Conservation (phyloP, 2,329 filamentous ascomycete genomes). For the Microdochium trichocladiopsis region DNA sequence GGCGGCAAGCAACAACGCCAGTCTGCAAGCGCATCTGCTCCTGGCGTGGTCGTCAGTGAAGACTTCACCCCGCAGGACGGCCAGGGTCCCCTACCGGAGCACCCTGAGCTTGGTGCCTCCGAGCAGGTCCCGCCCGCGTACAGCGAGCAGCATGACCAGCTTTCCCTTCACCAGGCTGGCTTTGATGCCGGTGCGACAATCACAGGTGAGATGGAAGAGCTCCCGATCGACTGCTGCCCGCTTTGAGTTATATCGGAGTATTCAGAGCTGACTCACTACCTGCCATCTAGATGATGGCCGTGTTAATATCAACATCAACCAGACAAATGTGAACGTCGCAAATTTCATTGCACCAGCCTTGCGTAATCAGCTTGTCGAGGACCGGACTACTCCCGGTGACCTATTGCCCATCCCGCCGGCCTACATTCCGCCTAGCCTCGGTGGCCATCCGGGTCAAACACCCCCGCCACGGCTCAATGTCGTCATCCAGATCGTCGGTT, state of each 20-base stretch:
- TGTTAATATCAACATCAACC: constrained; percentile 73
- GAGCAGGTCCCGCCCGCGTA: constrained; percentile 48
- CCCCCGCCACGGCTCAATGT: constrained; percentile 36
- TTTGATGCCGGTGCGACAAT: constrained; percentile 56
- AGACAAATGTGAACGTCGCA: constrained; percentile 58
- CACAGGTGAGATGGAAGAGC: constrained; percentile 31
- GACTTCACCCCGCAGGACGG: constrained; percentile 19
- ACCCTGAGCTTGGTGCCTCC: constrained; percentile 31
- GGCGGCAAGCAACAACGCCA: background rate
- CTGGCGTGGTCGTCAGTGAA: constrained; percentile 26
- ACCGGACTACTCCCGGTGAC: constrained; percentile 22
- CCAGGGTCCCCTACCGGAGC: constrained; percentile 15
- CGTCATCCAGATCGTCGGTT: constrained; percentile 47
- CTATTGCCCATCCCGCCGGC: constrained; percentile 48
- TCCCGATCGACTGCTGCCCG: background rate
- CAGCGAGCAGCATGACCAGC: constrained; percentile 45
- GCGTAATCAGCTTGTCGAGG: constrained; percentile 44
- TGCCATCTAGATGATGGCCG: constrained; percentile 60
- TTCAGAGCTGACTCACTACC: constrained; percentile 5
- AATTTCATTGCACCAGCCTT: constrained; percentile 61
- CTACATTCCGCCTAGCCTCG: constrained; percentile 68
- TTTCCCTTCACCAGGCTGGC: constrained; percentile 55
- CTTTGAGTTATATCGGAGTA: background rate
- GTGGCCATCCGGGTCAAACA: constrained; percentile 47
- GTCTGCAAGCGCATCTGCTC: constrained; percentile 12